Conservation (phyloP, 805 yeast genomes). For the Scheffersomyces coipomensis region DNA sequence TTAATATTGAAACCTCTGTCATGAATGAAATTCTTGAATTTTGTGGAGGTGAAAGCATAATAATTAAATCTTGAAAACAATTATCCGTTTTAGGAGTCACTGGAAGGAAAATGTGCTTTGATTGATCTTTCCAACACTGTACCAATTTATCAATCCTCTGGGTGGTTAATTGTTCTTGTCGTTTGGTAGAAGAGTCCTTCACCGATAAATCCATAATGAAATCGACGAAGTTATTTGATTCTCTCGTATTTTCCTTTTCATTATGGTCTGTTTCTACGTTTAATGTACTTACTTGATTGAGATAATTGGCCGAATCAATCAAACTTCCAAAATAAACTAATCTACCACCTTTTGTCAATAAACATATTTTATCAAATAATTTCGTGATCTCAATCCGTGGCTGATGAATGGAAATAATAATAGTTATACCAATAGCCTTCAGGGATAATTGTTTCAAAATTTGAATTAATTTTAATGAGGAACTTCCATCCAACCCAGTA, state of each 20-base stretch:
- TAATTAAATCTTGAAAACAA: no score
- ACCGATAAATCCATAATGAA: slow-evolving; percentile 36
- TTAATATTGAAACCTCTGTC: slow-evolving; percentile 29
- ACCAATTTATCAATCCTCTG: slow-evolving; percentile 25
- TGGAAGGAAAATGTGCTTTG: not conserved
- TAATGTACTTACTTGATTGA: slow-evolving; percentile 26
- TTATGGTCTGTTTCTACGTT: no score
- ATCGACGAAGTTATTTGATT: slow-evolving; percentile 20
- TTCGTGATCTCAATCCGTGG: slow-evolving; percentile 76
- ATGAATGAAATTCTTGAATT: slow-evolving; percentile 22
- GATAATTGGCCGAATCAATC: slow-evolving; percentile 48
- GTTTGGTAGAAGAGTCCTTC: slow-evolving; percentile 28
- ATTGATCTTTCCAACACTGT: slow-evolving; percentile 12
- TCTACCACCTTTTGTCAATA: slow-evolving; percentile 61
- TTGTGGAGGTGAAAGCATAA: slow-evolving; percentile 7
- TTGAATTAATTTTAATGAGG: slow-evolving; percentile 63
- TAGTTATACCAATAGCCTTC: slow-evolving; percentile 60
- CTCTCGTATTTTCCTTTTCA: slow-evolving; percentile 1
- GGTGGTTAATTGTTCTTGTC: slow-evolving; percentile 19
- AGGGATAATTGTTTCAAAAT: slow-evolving; percentile 52
- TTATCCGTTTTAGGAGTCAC: not conserved
- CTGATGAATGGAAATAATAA: slow-evolving; percentile 78
- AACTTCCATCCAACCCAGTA: slow-evolving; percentile 79
- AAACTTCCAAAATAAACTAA: slow-evolving; percentile 45
- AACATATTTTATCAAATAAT: slow-evolving; percentile 64